Evolutionary conservation across 1,139 yeast genomes (phyloP).

Genomic region (Suhomyces anneliseae): DNA sequence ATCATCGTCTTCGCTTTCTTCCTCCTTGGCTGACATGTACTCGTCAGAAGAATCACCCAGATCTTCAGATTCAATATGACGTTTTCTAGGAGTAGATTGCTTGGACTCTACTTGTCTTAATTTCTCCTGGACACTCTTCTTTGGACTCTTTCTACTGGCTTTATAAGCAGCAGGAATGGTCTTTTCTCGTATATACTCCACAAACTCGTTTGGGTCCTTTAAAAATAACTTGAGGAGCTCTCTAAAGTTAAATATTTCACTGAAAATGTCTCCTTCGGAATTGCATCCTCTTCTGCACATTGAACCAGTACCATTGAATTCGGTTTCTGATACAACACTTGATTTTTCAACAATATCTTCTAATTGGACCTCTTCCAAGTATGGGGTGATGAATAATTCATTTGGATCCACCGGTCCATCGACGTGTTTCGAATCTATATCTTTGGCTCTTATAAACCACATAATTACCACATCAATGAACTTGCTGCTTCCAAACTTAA

Average conservation of each 20-base stretch:
- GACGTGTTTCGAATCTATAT: conserved; percentile 21
- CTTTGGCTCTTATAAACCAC: conserved; percentile 33
- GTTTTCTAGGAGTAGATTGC: background rate
- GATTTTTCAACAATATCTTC: conserved; percentile 32
- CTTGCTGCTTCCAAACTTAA: conserved; percentile 38
- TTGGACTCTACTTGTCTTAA: conserved; percentile 2
- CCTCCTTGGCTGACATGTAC: conserved; percentile 9
- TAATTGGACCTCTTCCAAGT: conserved; percentile 32
- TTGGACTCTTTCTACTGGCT: conserved; percentile 7
- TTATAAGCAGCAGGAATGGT: conserved; percentile 27
- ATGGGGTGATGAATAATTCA: conserved; percentile 47
- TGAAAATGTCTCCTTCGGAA: conserved; percentile 29
- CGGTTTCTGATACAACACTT: conserved; percentile 31
- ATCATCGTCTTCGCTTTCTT: conserved; percentile 5
- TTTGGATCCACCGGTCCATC: conserved; percentile 19
- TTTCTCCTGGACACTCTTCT: conserved; percentile 11
- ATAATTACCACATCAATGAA: conserved; percentile 39
- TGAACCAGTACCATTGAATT: conserved; percentile 26
- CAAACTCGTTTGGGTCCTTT: conserved; percentile 28
- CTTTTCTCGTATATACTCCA: conserved; percentile 18
- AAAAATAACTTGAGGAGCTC: conserved; percentile 22
- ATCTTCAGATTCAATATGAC: background rate
- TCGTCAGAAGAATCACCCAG: conserved; percentile 1
- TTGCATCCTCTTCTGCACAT: conserved; percentile 43
- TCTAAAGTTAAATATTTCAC: conserved; percentile 37